Evolutionary conservation across 371 early-diverging fungal species (phyloP).

Genomic region (Mortierella sp.): DNA sequence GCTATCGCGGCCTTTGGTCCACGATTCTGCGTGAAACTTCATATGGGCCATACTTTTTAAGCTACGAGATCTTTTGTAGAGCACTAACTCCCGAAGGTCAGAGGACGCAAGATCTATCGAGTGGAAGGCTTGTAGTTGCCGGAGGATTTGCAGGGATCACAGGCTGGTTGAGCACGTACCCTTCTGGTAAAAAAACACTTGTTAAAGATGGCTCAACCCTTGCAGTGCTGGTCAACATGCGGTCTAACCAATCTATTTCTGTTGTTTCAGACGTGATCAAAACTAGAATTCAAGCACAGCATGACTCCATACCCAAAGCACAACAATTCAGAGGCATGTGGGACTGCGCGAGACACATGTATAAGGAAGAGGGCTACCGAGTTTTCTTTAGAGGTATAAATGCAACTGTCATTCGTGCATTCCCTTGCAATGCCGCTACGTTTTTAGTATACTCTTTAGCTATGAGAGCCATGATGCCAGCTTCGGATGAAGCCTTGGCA

Average conservation of each 20-base stretch:
- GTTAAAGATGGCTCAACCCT: too few relatives aligned
- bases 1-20: constrained; percentile 73
- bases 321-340: constrained; percentile 65
- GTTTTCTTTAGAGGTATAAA: constrained; percentile 79
- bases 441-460: constrained; percentile 75
- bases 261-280: constrained; percentile 77
- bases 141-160: constrained; percentile 83
- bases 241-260: not conserved
- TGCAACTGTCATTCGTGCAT: constrained; percentile 85
- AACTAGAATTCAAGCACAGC: constrained; percentile 78
- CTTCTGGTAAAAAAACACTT: constrained; percentile 65
- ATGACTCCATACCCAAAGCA: constrained; percentile 50
- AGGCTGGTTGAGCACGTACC: constrained; percentile 87
- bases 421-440: constrained; percentile 90
- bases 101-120: constrained; percentile 62
- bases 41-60: constrained; percentile 84
- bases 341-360: constrained; percentile 66
- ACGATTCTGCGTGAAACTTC: constrained; percentile 79
- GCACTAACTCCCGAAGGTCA: constrained; percentile 54
- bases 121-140: constrained; percentile 70
- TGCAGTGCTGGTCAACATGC: not conserved
- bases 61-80: constrained; percentile 75
- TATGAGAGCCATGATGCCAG: constrained; percentile 60
- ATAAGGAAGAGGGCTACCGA: constrained; percentile 70
- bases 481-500: constrained; percentile 41